Percentiles rank a stretch among this genome's conserved stretches.
phyloP scores from a whole-genome alignment of 2,329 filamentous ascomycete genomes.

The Penicillium decumbens region DNA sequence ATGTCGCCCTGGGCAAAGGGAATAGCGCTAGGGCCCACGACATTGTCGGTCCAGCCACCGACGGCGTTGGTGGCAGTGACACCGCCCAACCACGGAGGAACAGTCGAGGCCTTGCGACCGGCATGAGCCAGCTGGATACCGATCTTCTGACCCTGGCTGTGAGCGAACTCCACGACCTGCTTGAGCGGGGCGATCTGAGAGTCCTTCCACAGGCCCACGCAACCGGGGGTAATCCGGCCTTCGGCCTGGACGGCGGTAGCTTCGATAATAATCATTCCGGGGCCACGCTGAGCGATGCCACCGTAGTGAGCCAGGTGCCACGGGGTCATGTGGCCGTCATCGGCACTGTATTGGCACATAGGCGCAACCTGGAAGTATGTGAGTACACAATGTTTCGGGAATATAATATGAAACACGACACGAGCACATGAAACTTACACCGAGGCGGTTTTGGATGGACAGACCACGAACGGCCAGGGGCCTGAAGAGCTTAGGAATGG shows the following conservation, averaged over 20 bases:
- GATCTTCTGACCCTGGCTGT: slow-evolving; percentile 71
- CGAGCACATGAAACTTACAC: slow-evolving; percentile 35
- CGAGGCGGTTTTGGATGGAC: slow-evolving; percentile 62
- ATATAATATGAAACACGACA: not conserved
- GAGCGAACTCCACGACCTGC: slow-evolving; percentile 70
- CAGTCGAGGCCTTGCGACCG: slow-evolving; percentile 59
- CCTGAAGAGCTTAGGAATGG: slow-evolving; percentile 54
- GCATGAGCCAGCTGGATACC: slow-evolving; percentile 81
- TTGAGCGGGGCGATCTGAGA: slow-evolving; percentile 67
- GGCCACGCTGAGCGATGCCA: slow-evolving; percentile 72
- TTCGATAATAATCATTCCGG: slow-evolving; percentile 70
- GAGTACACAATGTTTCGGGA: slow-evolving; percentile 5
- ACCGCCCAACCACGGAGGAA: slow-evolving; percentile 48
- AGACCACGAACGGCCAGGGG: slow-evolving; percentile 56
- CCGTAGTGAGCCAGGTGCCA: slow-evolving; percentile 83
- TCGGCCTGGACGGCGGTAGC: slow-evolving; percentile 70
- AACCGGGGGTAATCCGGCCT: slow-evolving; percentile 70
- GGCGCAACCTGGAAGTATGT: slow-evolving; percentile 39
- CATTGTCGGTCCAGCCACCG: slow-evolving; percentile 53
- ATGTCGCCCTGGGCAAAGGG: slow-evolving; percentile 60
- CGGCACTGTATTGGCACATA: slow-evolving; percentile 62
- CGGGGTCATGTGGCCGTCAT: slow-evolving; percentile 68
- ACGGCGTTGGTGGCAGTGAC: slow-evolving; percentile 48
- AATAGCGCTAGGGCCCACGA: slow-evolving; percentile 56
- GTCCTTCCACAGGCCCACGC: slow-evolving; percentile 70